A percentile compares a stretch with the other conserved stretches of the same genome.
phyloP scores from a whole-genome alignment of 2,329 filamentous ascomycete species.

The Phialophora verrucosa region DNA sequence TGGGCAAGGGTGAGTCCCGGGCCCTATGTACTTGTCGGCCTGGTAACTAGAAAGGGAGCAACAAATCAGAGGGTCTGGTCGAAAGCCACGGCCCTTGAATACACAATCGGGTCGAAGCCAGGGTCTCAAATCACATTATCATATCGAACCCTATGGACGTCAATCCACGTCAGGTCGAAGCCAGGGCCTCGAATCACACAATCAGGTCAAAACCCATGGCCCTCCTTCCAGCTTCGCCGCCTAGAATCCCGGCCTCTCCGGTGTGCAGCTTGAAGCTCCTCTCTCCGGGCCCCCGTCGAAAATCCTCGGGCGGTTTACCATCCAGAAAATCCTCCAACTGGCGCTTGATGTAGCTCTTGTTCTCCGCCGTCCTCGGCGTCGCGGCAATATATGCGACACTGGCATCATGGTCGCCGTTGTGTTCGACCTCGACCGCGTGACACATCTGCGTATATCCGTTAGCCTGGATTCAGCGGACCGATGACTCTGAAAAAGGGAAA shows the following conservation, averaged over 20 bases:
- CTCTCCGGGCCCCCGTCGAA: constrained; percentile 26
- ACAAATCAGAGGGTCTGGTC: no score
- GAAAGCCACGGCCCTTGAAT: no score
- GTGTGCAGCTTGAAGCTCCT: constrained; percentile 27
- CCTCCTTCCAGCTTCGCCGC: constrained; percentile 30
- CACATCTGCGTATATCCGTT: not conserved
- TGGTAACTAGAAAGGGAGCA: no score
- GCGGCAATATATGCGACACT: constrained; percentile 48
- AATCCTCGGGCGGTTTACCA: constrained; percentile 55
- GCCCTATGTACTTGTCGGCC: no score
- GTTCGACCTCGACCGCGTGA: constrained; percentile 51
- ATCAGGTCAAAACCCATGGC: constrained; percentile 32
- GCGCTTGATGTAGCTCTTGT: constrained; percentile 51
- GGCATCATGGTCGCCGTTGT: constrained; percentile 44
- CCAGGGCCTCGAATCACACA: not conserved
- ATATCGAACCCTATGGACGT: constrained; percentile 28
- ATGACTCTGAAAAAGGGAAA: no score
- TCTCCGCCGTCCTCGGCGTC: constrained; percentile 45
- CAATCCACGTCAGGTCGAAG: no score
- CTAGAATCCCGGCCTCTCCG: constrained; percentile 28
- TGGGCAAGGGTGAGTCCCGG: no score
- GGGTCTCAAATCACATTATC: not conserved
- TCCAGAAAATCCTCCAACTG: constrained; percentile 57
- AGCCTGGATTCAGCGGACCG: not conserved
- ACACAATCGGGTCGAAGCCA: no score